Percentiles rank a stretch among this genome's conserved stretches.
Conservation (phyloP, 2,329 filamentous ascomycete genomes). For the Claviceps arundinis region DNA sequence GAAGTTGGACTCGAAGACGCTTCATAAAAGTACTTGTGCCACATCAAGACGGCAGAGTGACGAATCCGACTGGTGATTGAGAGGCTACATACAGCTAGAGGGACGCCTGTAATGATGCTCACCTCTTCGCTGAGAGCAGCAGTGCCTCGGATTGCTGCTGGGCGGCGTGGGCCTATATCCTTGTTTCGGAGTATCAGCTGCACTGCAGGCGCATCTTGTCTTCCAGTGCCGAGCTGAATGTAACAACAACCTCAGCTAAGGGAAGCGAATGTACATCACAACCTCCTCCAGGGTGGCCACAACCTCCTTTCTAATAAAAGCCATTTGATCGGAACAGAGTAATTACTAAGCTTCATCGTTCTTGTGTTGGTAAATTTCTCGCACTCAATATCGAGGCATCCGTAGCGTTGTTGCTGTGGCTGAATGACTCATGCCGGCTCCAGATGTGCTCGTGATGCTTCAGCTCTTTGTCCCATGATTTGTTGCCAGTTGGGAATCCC, state of each 20-base stretch:
- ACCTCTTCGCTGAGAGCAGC: conserved; percentile 31
- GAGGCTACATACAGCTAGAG: conserved; percentile 20
- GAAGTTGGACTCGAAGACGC: conserved; percentile 5
- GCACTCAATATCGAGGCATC: conserved; percentile 43
- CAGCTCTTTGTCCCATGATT: conserved; percentile 27
- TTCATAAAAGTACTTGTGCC: conserved; percentile 11
- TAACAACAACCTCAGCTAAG: conserved; percentile 43
- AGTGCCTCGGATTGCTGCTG: conserved; percentile 52
- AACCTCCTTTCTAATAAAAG: conserved; percentile 47
- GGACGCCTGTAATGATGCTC: conserved; percentile 27
- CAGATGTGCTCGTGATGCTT: background rate
- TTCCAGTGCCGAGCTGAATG: conserved; percentile 41
- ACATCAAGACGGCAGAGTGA: conserved; percentile 20
- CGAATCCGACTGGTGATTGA: conserved; percentile 39
- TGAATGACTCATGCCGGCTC: background rate
- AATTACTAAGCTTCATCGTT: conserved; percentile 79
- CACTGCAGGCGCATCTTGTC: conserved; percentile 38
- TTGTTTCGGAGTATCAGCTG: conserved; percentile 42
- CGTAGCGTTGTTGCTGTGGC: background rate
- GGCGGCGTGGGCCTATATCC: conserved; percentile 59
- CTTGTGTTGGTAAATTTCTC: conserved; percentile 80
- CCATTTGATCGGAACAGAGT: conserved; percentile 67
- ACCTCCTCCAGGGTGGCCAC: conserved; percentile 32
- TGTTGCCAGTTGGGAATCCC: conserved; percentile 43
- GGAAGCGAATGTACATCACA: conserved; percentile 47